A percentile compares a stretch with the other conserved stretches of the same genome.
These are phyloP conservation scores for Corinectria fuckeliana DNA, from an alignment of 2,329 filamentous ascomycete species.

Conservation along the genomic window DNA sequence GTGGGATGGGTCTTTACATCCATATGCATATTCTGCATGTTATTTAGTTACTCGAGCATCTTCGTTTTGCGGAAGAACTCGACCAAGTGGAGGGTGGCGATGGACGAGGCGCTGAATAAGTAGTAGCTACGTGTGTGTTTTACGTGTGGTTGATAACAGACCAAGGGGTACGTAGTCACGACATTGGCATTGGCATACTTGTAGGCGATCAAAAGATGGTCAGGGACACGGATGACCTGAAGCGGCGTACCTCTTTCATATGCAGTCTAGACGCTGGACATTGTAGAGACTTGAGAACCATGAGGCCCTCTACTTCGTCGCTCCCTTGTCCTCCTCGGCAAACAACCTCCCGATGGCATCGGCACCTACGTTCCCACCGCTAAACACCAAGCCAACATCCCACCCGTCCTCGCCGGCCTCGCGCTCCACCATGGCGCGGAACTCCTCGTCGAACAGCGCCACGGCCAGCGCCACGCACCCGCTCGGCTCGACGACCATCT, in stretches of 20 bases:
- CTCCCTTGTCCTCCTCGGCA: constrained; percentile 23
- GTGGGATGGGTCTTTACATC: constrained; percentile 78
- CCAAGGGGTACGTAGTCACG: background rate
- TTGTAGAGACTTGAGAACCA: background rate
- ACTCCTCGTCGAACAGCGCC: constrained; percentile 85
- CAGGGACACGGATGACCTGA: background rate
- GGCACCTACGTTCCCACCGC: constrained; percentile 65
- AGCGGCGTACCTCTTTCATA: background rate
- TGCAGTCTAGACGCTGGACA: background rate
- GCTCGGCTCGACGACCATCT: constrained; percentile 89
- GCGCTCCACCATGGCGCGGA: constrained; percentile 70
- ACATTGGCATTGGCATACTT: background rate
- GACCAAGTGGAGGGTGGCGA: constrained; percentile 66
- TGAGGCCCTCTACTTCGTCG: background rate
- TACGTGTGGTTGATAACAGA: background rate
- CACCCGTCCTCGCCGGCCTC: constrained; percentile 78
- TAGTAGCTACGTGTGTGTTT: constrained; percentile 6
- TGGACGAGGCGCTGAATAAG: constrained; percentile 59
- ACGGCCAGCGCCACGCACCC: constrained; percentile 85
- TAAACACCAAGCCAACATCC: constrained; percentile 69
- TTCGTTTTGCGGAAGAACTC: constrained; percentile 67
- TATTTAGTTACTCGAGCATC: constrained; percentile 64
- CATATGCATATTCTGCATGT: constrained; percentile 58
- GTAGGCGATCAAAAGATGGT: background rate
- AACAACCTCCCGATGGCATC: constrained; percentile 62